Evolutionary conservation across 352 stramenopile species (phyloP).

Genomic region (Globisporangium orthogonon): DNA sequence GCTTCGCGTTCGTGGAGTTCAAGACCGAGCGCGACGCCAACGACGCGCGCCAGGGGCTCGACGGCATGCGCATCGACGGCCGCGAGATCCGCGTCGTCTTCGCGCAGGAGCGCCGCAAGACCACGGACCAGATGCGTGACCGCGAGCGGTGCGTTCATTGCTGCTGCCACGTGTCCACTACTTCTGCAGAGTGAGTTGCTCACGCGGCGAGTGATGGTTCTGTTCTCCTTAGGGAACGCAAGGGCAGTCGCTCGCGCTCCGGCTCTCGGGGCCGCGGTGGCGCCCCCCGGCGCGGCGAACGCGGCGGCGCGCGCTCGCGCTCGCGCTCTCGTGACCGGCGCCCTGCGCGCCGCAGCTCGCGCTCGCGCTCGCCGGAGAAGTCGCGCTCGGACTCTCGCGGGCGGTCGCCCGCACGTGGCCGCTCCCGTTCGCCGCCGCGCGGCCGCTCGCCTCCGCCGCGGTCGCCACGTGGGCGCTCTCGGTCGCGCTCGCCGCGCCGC

Average conservation of each 20-base stretch:
- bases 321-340: conserved; percentile 44
- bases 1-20: conserved; percentile 96
- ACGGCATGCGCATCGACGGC: conserved; percentile 89
- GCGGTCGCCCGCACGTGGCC: conserved; percentile 14
- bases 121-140: conserved; percentile 92
- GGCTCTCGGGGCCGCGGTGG: conserved; percentile 18
- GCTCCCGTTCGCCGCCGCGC: conserved; percentile 20
- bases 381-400: background rate
- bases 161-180: background rate
- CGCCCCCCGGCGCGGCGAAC: conserved; percentile 3
- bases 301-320: conserved; percentile 21
- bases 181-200: no score
- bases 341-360: conserved; percentile 35
- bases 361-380: conserved; percentile 28
- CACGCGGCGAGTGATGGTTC: background rate
- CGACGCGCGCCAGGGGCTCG: conserved; percentile 88
- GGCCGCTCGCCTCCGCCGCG: conserved; percentile 18
- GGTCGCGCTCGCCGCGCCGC: conserved; percentile 15
- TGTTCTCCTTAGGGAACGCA: conserved; percentile 13
- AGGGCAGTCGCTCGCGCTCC: conserved; percentile 31
- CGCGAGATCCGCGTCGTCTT: conserved; percentile 93
- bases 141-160: conserved; percentile 43
- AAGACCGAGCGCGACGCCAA: conserved; percentile 87
- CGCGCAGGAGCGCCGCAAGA: conserved; percentile 95
- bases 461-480: conserved; percentile 11